These are phyloP conservation scores for Gastrodia elata DNA, from an alignment of 106 monocot genomes.

Conservation along the genomic window DNA sequence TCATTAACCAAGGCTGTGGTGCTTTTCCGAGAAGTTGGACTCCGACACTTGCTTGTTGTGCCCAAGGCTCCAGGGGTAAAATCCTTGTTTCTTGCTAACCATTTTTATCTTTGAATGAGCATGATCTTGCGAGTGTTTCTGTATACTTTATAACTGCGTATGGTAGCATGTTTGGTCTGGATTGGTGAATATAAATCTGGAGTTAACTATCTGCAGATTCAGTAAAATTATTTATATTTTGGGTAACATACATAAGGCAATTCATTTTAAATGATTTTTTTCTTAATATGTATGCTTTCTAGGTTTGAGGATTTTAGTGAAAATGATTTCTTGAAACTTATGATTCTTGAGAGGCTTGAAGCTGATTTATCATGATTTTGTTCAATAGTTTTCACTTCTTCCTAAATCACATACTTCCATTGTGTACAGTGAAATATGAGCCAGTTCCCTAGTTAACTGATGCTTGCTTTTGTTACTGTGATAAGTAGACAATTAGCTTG, in stretches of 20 bases:
- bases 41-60: slow-evolving; percentile 63
- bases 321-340: neutral
- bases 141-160: neutral
- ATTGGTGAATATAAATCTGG: neutral
- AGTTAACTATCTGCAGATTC: neutral
- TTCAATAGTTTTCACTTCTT: neutral
- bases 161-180: neutral
- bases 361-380: neutral
- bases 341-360: neutral
- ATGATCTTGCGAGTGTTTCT: neutral
- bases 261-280: neutral
- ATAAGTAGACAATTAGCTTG: neutral
- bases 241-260: neutral
- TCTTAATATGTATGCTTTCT: neutral
- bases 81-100: neutral
- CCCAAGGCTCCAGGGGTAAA: slow-evolving; percentile 61
- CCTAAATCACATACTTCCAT: neutral
- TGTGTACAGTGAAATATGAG: neutral
- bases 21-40: slow-evolving; percentile 56
- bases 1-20: slow-evolving; percentile 62
- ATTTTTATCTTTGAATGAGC: neutral
- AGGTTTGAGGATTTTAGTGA: neutral
- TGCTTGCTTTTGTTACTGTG: neutral
- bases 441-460: neutral
- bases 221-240: neutral